Evolutionary conservation across 139 green algal genomes (phyloP), one percentile per base, ranked within the genome.

Genomic region (Chlorella sp.): DNA sequence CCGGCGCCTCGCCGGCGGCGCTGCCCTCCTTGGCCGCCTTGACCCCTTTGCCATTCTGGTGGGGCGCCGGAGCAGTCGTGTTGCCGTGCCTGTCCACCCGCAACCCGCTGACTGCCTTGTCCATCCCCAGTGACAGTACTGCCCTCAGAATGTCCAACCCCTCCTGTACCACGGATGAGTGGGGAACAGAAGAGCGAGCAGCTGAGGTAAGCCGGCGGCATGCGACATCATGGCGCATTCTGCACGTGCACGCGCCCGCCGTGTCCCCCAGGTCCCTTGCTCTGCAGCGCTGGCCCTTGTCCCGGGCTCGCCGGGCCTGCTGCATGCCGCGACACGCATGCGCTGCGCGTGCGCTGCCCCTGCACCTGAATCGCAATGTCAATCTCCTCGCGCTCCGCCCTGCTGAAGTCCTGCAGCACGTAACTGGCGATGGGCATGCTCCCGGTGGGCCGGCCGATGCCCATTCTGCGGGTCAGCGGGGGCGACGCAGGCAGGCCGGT

Each of bases 401-500:
- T 88, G 40, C 23, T 74, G 74, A 98, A 97, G 21, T 83, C 82
- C 73, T 84, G 74, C 43, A 95, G 81, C 25, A 97, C 93, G 76
- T 94, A 92, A 0, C 74, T 64, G 12, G 81, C 81, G 0, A 95
- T 83, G 19, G 82, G 62, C 64, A 91, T 74, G 40, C 76, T 60
- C 1, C 82, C 86, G 8, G 76, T 19, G 0, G 94, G 94, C 11
- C 94, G 74, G 7, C 94, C 93, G 56, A 97, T 97, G 59, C 93
- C 93, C 42, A 95, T 88, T 31, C 86, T n/a, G n/a, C n/a, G n/a
- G n/a, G n/a, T n/a, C n/a, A n/a, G n/a, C n/a, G n/a, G n/a, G n/a
- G n/a, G n/a, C n/a, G n/a, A n/a, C n/a, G n/a, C n/a, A n/a, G n/a
- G n/a, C n/a, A n/a, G n/a, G n/a, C n/a, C n/a, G n/a, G n/a, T n/a